Evolutionary conservation across 169 alveolate genomes (phyloP).

Genomic region (Eimeria praecox): DNA sequence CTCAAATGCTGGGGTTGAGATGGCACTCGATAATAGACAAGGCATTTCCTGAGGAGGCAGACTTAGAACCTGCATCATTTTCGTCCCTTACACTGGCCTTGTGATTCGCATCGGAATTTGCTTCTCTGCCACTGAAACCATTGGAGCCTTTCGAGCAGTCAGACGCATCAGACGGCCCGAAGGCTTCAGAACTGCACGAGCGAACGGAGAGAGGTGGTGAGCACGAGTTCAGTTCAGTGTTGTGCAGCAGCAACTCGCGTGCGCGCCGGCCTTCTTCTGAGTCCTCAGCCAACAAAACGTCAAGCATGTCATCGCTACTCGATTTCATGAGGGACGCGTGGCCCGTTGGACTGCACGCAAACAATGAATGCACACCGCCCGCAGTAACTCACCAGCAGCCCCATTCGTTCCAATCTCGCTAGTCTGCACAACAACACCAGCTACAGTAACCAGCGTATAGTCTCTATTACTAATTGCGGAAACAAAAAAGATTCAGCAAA

Average conservation of each 20-base stretch:
- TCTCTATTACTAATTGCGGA: not conserved
- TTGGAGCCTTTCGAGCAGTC: not conserved
- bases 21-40: slow-evolving; percentile 54
- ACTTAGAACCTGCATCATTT: not conserved
- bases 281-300: slow-evolving; percentile 55
- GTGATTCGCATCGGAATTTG: not conserved
- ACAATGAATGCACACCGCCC: not conserved
- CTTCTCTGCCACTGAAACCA: not conserved
- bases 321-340: slow-evolving; percentile 79
- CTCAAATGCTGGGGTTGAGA: slow-evolving; percentile 30
- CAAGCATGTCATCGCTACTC: slow-evolving; percentile 78
- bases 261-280: slow-evolving; percentile 79
- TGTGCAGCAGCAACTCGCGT: slow-evolving; percentile 76
- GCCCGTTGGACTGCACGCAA: slow-evolving; percentile 76
- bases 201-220: slow-evolving; percentile 53
- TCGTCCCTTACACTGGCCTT: not conserved
- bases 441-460: not conserved
- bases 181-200: slow-evolving; percentile 4
- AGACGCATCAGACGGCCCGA: not conserved
- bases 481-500: not conserved
- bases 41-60: not conserved
- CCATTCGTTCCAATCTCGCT: not conserved
- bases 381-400: not conserved
- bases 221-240: slow-evolving; percentile 58
- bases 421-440: not conserved